These are phyloP conservation scores for Astrothelium subdiscretum DNA, from an alignment of 495 filamentous ascomycete species.

Conservation along the genomic window DNA sequence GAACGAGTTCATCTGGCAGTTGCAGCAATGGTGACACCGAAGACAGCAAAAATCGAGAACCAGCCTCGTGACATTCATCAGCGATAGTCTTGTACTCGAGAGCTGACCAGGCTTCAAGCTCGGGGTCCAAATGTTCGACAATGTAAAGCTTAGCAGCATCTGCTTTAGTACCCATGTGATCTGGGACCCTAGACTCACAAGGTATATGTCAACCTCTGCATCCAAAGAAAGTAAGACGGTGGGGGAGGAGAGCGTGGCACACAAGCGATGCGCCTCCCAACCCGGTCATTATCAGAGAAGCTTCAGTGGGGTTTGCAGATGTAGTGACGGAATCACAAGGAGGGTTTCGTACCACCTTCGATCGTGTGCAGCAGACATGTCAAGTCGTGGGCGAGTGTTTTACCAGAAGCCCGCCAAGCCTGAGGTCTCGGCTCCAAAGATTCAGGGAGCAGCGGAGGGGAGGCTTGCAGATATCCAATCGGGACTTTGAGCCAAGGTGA, in stretches of 20 bases:
- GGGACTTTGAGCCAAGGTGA: not conserved
- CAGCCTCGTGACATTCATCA: constrained; percentile 56
- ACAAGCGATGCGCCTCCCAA: no score
- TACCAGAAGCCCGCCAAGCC: not conserved
- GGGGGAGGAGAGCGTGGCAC: not conserved
- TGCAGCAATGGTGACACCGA: constrained; percentile 59
- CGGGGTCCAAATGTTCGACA: constrained; percentile 86
- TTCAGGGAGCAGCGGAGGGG: not conserved
- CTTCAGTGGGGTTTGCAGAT: not conserved
- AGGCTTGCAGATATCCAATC: not conserved
- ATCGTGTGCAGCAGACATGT: not conserved
- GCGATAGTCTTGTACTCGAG: constrained; percentile 85
- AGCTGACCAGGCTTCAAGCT: constrained; percentile 87
- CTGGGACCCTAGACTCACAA: not conserved
- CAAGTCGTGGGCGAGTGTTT: not conserved
- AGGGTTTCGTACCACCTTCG: not conserved
- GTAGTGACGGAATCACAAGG: not conserved
- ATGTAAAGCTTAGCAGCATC: constrained; percentile 52
- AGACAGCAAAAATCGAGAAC: constrained; percentile 70
- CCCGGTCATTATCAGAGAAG: no score
- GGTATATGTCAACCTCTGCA: not conserved
- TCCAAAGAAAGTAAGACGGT: not conserved
- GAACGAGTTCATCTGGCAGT: constrained; percentile 46
- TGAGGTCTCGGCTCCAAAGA: not conserved
- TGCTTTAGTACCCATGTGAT: not conserved